These are phyloP conservation scores for Spergularia marina DNA, from an alignment of 148 eudicot species.

Conservation along the genomic window DNA sequence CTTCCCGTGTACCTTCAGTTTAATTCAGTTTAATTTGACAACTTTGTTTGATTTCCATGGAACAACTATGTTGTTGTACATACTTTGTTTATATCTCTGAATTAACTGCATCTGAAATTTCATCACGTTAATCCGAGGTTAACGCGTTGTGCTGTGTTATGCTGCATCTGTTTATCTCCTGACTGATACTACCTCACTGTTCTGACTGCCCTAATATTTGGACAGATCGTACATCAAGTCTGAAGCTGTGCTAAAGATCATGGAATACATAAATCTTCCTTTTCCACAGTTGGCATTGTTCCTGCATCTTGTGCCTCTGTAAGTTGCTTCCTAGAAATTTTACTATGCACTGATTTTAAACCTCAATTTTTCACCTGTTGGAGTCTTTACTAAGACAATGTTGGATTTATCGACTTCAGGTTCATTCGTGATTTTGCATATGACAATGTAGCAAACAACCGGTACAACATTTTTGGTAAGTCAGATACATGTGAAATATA, in stretches of 20 bases:
- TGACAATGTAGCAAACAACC: conserved; percentile 88
- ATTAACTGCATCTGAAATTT: too few relatives aligned
- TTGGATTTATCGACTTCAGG: conserved; percentile 32
- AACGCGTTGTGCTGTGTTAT: not conserved
- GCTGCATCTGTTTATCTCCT: not conserved
- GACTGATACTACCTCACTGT: not conserved
- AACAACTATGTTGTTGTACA: too few relatives aligned
- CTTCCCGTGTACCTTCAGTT: too few relatives aligned
- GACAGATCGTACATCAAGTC: conserved; percentile 89
- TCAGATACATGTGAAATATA: conserved; percentile 87
- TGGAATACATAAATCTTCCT: conserved; percentile 91
- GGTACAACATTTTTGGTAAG: conserved; percentile 80
- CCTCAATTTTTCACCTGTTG: not conserved
- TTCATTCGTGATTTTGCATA: conserved; percentile 86
- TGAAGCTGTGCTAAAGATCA: conserved; percentile 93
- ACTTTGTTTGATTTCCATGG: too few relatives aligned
- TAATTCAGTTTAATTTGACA: too few relatives aligned
- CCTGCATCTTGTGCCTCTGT: conserved; percentile 75
- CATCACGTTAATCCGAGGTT: not conserved
- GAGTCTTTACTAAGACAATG: not conserved
- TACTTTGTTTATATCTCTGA: too few relatives aligned
- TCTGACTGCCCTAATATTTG: not conserved
- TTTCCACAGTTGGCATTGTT: conserved; percentile 89
- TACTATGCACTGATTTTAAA: not conserved
- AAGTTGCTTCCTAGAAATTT: conserved; percentile 15